Evolutionary conservation across 768 basidiomycete genomes (phyloP).

Genomic region (Boletus patriciae): DNA sequence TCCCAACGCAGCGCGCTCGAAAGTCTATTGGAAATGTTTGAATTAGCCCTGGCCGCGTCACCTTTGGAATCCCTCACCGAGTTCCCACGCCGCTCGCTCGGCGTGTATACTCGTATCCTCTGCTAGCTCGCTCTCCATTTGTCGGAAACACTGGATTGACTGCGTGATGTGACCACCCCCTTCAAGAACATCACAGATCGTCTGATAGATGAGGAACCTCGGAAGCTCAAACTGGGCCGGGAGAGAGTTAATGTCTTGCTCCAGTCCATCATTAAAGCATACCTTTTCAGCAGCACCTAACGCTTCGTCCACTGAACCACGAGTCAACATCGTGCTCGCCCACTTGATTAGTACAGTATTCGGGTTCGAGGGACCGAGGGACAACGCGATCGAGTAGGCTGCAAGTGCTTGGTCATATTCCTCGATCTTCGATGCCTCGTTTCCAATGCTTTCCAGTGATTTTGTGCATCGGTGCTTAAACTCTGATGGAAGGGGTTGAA

Average conservation of each 20-base stretch:
- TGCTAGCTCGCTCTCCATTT: background rate
- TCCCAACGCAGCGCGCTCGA: background rate
- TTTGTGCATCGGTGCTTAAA: conserved; percentile 1
- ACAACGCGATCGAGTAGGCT: conserved; percentile 4
- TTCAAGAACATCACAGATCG: conserved; percentile 10
- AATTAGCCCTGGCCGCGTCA: background rate
- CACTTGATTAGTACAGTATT: conserved; percentile 7
- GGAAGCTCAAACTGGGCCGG: background rate
- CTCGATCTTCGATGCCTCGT: background rate
- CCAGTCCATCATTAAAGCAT: background rate
- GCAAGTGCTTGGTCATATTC: background rate
- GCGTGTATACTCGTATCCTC: background rate
- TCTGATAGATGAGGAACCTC: background rate
- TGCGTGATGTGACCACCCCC: background rate
- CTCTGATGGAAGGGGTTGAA: background rate
- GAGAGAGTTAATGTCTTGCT: background rate
- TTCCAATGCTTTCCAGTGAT: background rate
- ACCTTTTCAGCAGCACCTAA: conserved; percentile 1
- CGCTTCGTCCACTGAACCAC: background rate
- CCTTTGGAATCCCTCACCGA: background rate
- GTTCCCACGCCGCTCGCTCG: conserved; percentile 1
- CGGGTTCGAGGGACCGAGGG: background rate
- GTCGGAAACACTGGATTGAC: background rate
- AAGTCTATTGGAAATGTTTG: background rate
- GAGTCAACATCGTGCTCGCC: background rate